Evolutionary conservation across 2,329 filamentous ascomycete genomes (phyloP).

Genomic region (Aureobasidium sp.): DNA sequence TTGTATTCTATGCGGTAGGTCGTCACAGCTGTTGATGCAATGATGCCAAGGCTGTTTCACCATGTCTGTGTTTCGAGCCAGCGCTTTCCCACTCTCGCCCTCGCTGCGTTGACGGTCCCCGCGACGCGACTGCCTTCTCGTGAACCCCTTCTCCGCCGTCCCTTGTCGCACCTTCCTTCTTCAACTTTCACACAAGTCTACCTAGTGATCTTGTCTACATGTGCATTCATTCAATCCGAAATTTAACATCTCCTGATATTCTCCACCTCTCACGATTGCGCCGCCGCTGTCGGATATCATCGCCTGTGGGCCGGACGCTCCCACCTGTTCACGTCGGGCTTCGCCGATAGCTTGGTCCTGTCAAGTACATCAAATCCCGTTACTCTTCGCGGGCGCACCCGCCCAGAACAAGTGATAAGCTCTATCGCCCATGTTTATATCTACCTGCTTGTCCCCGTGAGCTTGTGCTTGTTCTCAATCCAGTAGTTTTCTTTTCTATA

Average conservation of each 20-base stretch:
- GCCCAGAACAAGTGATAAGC: conserved; percentile 1
- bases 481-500: neutral
- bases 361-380: neutral
- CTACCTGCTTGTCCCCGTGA: neutral
- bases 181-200: neutral
- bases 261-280: neutral
- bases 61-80: neutral
- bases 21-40: neutral
- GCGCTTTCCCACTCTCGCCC: neutral
- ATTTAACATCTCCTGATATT: neutral
- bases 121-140: neutral
- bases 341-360: neutral
- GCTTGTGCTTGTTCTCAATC: neutral
- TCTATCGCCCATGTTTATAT: conserved; percentile 2
- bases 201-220: neutral
- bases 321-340: conserved; percentile 7
- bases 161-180: neutral
- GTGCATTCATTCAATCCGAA: neutral
- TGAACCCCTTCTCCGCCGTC: neutral
- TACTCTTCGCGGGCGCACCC: neutral
- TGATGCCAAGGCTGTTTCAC: conserved; percentile 2
- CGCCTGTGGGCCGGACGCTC: neutral
- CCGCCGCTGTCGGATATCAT: neutral
- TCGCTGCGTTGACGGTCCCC: neutral
- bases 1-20: neutral